Base-by-base conservation (phyloP, 768 basidiomycete genomes). In the Infundibulicybe gibba region DNA sequence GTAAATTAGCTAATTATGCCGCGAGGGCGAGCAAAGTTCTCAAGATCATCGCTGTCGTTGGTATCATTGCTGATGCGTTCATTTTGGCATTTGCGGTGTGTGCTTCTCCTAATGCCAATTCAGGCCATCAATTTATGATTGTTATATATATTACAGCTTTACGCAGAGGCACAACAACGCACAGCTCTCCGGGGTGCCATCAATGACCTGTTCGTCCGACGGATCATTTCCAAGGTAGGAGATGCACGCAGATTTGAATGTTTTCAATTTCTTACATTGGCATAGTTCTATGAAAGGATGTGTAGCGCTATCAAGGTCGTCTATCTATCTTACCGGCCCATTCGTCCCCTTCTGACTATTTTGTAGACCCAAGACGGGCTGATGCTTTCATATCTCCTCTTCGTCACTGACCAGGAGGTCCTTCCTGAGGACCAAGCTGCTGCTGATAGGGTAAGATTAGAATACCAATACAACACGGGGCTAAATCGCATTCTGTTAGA, bases 401-500 rank as follows among this genome's bases (percentile, higher is more conserved):
- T n/a, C n/a, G n/a, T n/a, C n/a, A n/a, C n/a, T n/a, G n/a, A n/a
- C n/a, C n/a, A n/a, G n/a, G n/a, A n/a, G n/a, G n/a, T n/a, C n/a
- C n/a, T n/a, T n/a, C 45, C 45, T 14, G 45, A 47, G n/a, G 45
- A 47, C 31, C 45, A 47, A 33, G 37, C 37, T 30, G 45, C 45
- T 13, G 45, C 45, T 17, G 45, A 47, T 16, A 47, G 40, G 38
- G 45, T 47, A 32, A 25, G 25, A 3, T 25, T 25, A 8, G 4
- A 8, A 25, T 8, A 25, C 25, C 25, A 25, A 25, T 8, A 3
- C 25, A 25, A 3, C 3, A 25, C 8, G 25, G 25, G 25, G 3
- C 3, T 25, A 8, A 25, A 25, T 25, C 3, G 8, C 25, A 25
- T 25, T 25, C 8, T 25, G 25, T 8, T 25, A 25, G 25, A 3